Conservation (phyloP, 1,139 yeast species). For the Scheffersomyces titani region DNA sequence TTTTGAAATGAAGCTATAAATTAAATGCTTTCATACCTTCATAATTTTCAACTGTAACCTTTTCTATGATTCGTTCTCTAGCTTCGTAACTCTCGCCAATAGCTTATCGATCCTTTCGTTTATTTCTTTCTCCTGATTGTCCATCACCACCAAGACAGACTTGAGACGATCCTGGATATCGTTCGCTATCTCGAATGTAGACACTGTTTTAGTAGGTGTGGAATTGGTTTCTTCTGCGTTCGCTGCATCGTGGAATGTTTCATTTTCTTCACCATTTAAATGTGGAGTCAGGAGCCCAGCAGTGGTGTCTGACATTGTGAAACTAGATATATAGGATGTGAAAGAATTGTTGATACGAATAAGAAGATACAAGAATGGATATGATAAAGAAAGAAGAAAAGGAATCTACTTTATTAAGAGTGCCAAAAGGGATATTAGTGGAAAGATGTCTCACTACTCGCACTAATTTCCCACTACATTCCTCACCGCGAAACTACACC, state of each 20-base stretch:
- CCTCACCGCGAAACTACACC: too few relatives aligned
- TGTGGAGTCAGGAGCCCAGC: slow-evolving; percentile 14
- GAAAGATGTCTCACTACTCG: too few relatives aligned
- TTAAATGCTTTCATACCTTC: too few relatives aligned
- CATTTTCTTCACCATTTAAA: slow-evolving; percentile 11
- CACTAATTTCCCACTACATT: too few relatives aligned
- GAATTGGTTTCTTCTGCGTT: neutral
- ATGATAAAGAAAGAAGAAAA: too few relatives aligned
- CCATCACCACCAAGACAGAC: slow-evolving; percentile 28
- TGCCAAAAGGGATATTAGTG: too few relatives aligned
- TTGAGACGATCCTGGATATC: slow-evolving; percentile 46
- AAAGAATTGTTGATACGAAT: too few relatives aligned
- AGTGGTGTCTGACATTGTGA: slow-evolving; percentile 2
- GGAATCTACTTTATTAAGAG: too few relatives aligned
- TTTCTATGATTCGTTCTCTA: slow-evolving; percentile 15
- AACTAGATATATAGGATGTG: too few relatives aligned
- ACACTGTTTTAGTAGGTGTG: slow-evolving; percentile 19
- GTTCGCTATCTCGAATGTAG: slow-evolving; percentile 55
- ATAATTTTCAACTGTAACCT: too few relatives aligned
- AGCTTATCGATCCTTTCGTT: slow-evolving; percentile 28
- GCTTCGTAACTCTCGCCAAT: slow-evolving; percentile 17
- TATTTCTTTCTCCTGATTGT: slow-evolving; percentile 31
- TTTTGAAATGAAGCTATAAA: too few relatives aligned
- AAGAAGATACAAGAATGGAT: too few relatives aligned
- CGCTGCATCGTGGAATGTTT: slow-evolving; percentile 4